Evolutionary conservation across 345 rosid genomes (phyloP).

Genomic region (Lenwebbia sp.): DNA sequence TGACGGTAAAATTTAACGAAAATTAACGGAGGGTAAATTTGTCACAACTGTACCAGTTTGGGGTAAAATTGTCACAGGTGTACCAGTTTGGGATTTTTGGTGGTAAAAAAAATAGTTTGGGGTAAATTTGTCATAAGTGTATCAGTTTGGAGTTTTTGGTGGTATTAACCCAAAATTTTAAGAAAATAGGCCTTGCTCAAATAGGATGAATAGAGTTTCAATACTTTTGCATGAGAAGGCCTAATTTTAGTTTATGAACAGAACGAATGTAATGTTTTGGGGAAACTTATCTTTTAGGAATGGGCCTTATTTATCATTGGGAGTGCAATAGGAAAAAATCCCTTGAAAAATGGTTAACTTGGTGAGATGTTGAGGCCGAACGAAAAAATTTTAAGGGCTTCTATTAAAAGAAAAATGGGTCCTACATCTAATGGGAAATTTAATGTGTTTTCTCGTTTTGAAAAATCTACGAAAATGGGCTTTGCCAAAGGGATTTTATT

Average conservation of each 20-base stretch:
- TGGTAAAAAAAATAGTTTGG: too few relatives aligned
- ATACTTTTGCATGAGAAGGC: not conserved
- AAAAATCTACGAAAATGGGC: too few relatives aligned
- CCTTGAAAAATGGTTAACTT: not conserved
- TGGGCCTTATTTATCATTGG: not conserved
- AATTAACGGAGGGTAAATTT: too few relatives aligned
- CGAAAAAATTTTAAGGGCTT: not conserved
- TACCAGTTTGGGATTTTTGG: too few relatives aligned
- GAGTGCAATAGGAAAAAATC: not conserved
- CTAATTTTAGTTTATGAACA: not conserved
- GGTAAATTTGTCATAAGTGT: too few relatives aligned
- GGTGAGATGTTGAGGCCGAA: not conserved
- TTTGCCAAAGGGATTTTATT: too few relatives aligned
- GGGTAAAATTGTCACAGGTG: too few relatives aligned
- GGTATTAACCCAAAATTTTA: too few relatives aligned
- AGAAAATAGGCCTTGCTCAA: not conserved
- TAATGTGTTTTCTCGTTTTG: not conserved
- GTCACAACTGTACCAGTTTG: too few relatives aligned
- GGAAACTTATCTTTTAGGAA: not conserved
- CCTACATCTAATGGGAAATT: not conserved
- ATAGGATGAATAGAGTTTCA: not conserved
- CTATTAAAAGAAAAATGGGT: not conserved
- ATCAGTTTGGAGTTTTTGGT: too few relatives aligned
- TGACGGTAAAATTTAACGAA: too few relatives aligned
- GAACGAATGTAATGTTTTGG: not conserved